Percentiles rank a stretch among this genome's conserved stretches.
Conservation (phyloP, 768 basidiomycete genomes). For the Lentinula detonsa region DNA sequence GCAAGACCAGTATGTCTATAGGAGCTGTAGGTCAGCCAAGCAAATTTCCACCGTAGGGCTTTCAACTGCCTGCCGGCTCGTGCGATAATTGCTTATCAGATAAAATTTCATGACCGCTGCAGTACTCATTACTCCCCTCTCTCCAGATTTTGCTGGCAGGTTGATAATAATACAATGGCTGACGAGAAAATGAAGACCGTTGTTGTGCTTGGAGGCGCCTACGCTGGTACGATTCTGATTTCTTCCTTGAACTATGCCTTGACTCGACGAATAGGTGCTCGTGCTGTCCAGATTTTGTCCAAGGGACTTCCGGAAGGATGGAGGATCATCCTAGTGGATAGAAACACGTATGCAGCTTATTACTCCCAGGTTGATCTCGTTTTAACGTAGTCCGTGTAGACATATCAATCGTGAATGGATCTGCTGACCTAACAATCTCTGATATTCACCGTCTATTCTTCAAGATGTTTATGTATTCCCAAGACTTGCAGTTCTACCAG, state of each 20-base stretch:
- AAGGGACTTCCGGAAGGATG: slow-evolving; percentile 42
- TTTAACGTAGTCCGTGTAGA: slow-evolving; percentile 16
- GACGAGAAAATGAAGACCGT: slow-evolving; percentile 27
- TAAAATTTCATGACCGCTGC: background rate
- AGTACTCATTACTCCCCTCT: background rate
- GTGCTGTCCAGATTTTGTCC: slow-evolving; percentile 44
- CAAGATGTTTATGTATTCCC: slow-evolving; percentile 56
- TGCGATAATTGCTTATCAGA: background rate
- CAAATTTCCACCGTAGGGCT: too few species aligned
- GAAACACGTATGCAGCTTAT: slow-evolving; percentile 42
- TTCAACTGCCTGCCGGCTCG: background rate
- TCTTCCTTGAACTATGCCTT: slow-evolving; percentile 2
- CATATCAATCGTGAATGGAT: slow-evolving; percentile 39
- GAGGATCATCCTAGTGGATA: slow-evolving; percentile 52
- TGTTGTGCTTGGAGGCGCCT: slow-evolving; percentile 49
- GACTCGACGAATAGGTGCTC: slow-evolving; percentile 29
- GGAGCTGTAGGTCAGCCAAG: too few species aligned
- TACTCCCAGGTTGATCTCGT: background rate
- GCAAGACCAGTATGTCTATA: too few species aligned
- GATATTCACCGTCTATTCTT: background rate
- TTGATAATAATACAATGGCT: too few species aligned
- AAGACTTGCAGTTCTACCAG: slow-evolving; percentile 48
- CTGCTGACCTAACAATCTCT: background rate
- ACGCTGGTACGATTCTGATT: slow-evolving; percentile 35
- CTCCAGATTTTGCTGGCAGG: background rate